Evolutionary conservation across 2,329 filamentous ascomycete species (phyloP), one percentile per base, ranked within the genome.

Genomic region (Geosmithia putterillii): DNA sequence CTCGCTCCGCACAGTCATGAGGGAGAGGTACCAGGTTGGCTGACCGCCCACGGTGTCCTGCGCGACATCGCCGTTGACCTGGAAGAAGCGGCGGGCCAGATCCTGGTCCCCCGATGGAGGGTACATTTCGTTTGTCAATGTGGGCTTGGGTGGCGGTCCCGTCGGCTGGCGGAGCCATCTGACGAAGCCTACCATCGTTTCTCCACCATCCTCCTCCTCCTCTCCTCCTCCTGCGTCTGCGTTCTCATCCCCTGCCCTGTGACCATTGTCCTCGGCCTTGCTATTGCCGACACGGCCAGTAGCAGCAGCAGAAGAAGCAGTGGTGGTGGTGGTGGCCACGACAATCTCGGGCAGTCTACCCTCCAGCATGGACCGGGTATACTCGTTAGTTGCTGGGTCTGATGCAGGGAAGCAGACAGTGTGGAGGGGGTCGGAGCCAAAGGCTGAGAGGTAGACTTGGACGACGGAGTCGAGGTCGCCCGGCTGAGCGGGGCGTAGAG

Each of bases 51-150:
- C 10, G 35, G 59, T 39, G 10, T 51, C 44, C 7, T 32, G 37
- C 17, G 48, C 47, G 2, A 48, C 54, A 28, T 54, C 50, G 35
- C 44, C 45, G 19, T 57, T 59, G 5, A 47, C 48, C 43, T 57
- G 56, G 42, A 71, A 71, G 55, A 72, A 72, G 7, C 52, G 41
- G 9, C 57, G 53, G 1, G 63, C 67, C 10, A 66, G 50, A 22
- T 50, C 50, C 39, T 52, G 58, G 20, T 59, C 51, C 12, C 54
- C 52, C 4, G 44, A 41, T 9, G 50, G 42, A 7, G 55, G 53
- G 39, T 52, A 59, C 20, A 23, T 23, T 14, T 54, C 37, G 37
- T 47, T 46, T 2, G 52, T 40, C 2, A 50, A 47, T 32, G 62
- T 48, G 18, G 52, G 54, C 7, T 17, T 20, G 12, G 20, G 21